Percentiles rank a stretch among this genome's conserved stretches.
Conservation (phyloP, 768 basidiomycete genomes). For the Suillus lakei region DNA sequence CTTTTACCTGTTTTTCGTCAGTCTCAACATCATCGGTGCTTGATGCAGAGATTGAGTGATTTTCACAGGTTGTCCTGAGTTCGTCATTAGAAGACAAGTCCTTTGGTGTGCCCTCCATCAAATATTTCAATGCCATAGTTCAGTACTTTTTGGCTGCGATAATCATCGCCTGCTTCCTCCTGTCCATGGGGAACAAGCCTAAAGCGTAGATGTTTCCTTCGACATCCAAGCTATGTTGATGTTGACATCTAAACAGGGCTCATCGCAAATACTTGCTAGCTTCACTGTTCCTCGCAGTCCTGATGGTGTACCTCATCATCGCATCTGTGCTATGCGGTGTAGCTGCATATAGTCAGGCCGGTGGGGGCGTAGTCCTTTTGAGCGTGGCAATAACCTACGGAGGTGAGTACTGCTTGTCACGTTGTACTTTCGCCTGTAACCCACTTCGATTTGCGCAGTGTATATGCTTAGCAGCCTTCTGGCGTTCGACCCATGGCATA, state of each 20-base stretch:
- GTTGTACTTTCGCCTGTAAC: neutral
- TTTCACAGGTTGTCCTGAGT: conserved; percentile 76
- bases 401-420: conserved; percentile 42
- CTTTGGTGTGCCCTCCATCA: conserved; percentile 67
- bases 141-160: conserved; percentile 87
- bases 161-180: conserved; percentile 88
- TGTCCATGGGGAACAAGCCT: conserved; percentile 96
- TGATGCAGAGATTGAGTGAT: conserved; percentile 2
- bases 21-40: conserved; percentile 28
- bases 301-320: conserved; percentile 85
- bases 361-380: conserved; percentile 76
- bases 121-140: conserved; percentile 73
- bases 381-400: conserved; percentile 89
- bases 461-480: conserved; percentile 80
- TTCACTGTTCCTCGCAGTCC: conserved; percentile 69
- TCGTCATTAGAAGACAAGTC: conserved; percentile 80
- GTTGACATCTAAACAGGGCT: conserved; percentile 22
- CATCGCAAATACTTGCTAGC: conserved; percentile 78
- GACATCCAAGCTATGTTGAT: neutral
- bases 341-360: conserved; percentile 69
- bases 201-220: conserved; percentile 57
- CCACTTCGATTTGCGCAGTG: conserved; percentile 43
- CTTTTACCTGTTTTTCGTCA: conserved; percentile 92
- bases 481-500: conserved; percentile 95
- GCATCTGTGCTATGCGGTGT: conserved; percentile 84